phyloP scores from a whole-genome alignment of 495 filamentous ascomycete genomes.

The Trichocladium antarcticum region DNA sequence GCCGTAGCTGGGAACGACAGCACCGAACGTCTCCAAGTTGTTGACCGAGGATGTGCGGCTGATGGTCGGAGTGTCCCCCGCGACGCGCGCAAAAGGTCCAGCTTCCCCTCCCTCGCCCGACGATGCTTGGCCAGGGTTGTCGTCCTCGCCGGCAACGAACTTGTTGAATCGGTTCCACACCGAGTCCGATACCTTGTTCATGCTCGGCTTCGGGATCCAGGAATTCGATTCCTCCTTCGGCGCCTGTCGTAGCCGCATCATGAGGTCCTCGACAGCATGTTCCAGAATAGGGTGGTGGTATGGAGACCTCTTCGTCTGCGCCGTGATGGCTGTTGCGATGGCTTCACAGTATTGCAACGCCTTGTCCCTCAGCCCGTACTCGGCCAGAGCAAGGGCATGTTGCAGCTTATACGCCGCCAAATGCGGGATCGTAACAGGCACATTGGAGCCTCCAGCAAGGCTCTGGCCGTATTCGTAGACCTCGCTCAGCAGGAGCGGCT shows the following conservation, averaged over 20 bases:
- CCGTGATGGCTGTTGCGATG: slow-evolving; percentile 65
- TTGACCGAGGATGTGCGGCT: slow-evolving; percentile 67
- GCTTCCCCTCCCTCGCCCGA: slow-evolving; percentile 49
- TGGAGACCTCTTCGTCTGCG: slow-evolving; percentile 68
- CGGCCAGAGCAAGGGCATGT: slow-evolving; percentile 72
- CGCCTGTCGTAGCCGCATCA: slow-evolving; percentile 68
- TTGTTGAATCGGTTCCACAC: slow-evolving; percentile 87
- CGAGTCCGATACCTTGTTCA: slow-evolving; percentile 82
- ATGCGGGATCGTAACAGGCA: slow-evolving; percentile 59
- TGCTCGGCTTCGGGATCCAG: slow-evolving; percentile 88
- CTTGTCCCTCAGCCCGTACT: slow-evolving; percentile 68
- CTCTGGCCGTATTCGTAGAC: slow-evolving; percentile 80
- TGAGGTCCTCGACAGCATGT: slow-evolving; percentile 67
- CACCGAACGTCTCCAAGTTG: slow-evolving; percentile 60
- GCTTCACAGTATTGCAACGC: slow-evolving; percentile 86
- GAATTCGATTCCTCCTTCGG: slow-evolving; percentile 56
- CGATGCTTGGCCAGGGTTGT: slow-evolving; percentile 46
- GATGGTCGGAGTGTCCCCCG: slow-evolving; percentile 66
- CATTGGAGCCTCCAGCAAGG: slow-evolving; percentile 44
- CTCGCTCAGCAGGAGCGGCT: slow-evolving; percentile 79
- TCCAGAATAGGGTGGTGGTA: slow-evolving; percentile 73
- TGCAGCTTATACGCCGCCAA: slow-evolving; percentile 80
- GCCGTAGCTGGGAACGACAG: slow-evolving; percentile 24
- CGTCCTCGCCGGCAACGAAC: slow-evolving; percentile 87
- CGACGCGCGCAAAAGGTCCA: slow-evolving; percentile 72